Conservation (phyloP, 305 asterid species). For the Solanum chacoense region DNA sequence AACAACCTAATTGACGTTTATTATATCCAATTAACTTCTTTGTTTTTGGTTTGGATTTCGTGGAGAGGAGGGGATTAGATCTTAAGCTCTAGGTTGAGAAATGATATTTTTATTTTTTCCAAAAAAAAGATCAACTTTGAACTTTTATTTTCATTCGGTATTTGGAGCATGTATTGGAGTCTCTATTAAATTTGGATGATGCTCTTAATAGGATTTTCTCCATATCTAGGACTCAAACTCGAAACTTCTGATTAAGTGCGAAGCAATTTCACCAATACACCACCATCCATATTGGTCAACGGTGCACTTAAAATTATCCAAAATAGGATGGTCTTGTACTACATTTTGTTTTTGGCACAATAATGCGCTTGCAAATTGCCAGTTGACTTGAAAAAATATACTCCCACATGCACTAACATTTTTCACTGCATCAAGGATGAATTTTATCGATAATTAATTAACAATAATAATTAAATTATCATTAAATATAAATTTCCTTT, state of each 20-base stretch:
- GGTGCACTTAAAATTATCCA: background rate
- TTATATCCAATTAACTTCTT: background rate
- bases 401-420: background rate
- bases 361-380: background rate
- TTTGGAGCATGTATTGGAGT: rapidly evolving
- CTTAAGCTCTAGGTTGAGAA: background rate
- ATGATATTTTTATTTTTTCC: background rate
- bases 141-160: no score
- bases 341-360: background rate
- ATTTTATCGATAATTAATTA: no score
- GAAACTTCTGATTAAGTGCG: no score
- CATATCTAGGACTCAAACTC: rapidly evolving
- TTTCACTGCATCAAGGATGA: background rate
- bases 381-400: background rate
- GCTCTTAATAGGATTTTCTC: no score
- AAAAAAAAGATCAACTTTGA: background rate
- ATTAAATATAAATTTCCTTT: no score
- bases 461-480: no score
- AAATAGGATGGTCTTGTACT: background rate
- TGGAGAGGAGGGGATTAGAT: background rate
- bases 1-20: background rate
- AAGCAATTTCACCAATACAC: no score
- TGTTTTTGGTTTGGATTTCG: background rate
- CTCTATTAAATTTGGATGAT: no score
- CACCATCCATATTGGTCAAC: background rate